Conservation (phyloP, 352 stramenopile genomes). For the Blastocystis sp. region DNA sequence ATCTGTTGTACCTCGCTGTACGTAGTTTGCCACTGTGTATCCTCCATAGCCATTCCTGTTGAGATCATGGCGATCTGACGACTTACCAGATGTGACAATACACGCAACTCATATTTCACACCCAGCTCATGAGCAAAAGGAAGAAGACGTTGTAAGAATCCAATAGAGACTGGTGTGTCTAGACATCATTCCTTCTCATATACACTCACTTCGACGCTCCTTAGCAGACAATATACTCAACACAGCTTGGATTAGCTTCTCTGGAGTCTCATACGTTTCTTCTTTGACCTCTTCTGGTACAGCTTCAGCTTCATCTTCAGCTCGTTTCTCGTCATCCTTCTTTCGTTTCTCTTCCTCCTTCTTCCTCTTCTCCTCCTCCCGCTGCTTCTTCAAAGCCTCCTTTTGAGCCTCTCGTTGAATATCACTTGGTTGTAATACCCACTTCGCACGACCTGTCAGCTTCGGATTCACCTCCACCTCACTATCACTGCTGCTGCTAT, state of each 20-base stretch:
- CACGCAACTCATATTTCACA: slow-evolving; percentile 32
- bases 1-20: neutral
- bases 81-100: slow-evolving; percentile 5
- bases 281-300: neutral
- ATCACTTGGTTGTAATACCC: slow-evolving; percentile 44
- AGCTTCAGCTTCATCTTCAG: neutral
- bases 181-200: neutral
- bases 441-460: slow-evolving; percentile 49
- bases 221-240: neutral
- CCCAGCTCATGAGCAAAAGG: neutral
- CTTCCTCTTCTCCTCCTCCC: slow-evolving; percentile 33
- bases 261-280: slow-evolving; percentile 32
- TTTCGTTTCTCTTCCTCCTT: slow-evolving; percentile 38
- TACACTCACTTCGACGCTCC: neutral
- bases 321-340: slow-evolving; percentile 17
- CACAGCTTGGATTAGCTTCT: slow-evolving; percentile 14
- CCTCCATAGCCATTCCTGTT: neutral
- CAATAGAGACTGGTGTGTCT: neutral
- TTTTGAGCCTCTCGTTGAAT: slow-evolving; percentile 4
- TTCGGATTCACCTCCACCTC: slow-evolving; percentile 47
- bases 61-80: neutral
- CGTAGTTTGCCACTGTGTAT: neutral
- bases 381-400: neutral
- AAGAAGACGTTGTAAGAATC: neutral
- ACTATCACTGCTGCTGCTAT: slow-evolving; percentile 46